Evolutionary conservation across 139 green algal species (phyloP).

Genomic region (Diplosphaera chodatii): DNA sequence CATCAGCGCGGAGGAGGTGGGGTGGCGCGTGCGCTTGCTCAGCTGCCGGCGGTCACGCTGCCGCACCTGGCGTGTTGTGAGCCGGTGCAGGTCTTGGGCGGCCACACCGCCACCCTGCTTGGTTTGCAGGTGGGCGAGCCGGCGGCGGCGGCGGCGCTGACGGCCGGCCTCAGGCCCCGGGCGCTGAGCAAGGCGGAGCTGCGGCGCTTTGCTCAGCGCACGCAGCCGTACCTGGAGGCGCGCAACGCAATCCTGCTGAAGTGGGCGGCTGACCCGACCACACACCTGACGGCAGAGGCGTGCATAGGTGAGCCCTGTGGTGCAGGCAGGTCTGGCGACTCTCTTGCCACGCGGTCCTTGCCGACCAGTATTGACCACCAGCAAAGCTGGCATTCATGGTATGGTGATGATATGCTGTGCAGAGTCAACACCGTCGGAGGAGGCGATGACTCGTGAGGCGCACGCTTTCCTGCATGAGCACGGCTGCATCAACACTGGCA

Average conservation of each 20-base stretch:
- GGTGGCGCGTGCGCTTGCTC: too few species aligned
- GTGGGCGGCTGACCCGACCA: conserved; percentile 36
- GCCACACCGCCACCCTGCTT: too few species aligned
- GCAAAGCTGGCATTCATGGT: too few species aligned
- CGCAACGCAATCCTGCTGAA: conserved; percentile 40
- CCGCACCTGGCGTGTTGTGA: too few species aligned
- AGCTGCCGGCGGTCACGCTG: too few species aligned
- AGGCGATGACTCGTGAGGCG: conserved; percentile 24
- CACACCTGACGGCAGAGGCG: conserved; percentile 24
- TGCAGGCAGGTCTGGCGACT: too few species aligned
- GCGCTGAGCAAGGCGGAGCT: conserved; percentile 39
- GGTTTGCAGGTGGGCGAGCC: conserved; percentile 16
- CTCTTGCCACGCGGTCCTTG: too few species aligned
- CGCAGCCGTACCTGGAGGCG: conserved; percentile 35
- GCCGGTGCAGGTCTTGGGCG: too few species aligned
- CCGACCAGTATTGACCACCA: too few species aligned
- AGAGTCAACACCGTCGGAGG: neutral
- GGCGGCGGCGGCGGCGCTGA: conserved; percentile 27
- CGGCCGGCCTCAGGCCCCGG: conserved; percentile 37
- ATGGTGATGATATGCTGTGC: too few species aligned
- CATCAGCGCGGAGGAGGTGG: neutral
- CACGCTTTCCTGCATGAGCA: conserved; percentile 55
- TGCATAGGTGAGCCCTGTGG: conserved; percentile 23
- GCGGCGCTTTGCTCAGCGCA: conserved; percentile 23
- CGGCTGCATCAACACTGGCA: conserved; percentile 67